A percentile compares a stretch with the other conserved stretches of the same genome.
These are phyloP conservation scores for Fagus crenata DNA, from an alignment of 306 rosid genomes.

Conservation along the genomic window DNA sequence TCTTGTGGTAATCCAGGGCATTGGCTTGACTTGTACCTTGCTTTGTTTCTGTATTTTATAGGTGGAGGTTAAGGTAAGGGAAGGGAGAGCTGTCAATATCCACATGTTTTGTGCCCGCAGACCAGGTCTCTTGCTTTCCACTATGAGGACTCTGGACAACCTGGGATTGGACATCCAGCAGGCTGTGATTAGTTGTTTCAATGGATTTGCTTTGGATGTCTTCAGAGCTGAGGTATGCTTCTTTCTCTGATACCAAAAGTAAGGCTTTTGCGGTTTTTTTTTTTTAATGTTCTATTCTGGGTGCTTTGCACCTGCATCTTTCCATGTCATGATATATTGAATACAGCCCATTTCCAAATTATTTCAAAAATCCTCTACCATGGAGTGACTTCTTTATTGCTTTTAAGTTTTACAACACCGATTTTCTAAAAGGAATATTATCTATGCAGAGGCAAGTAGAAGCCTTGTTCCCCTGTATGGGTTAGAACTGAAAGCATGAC, in stretches of 20 bases:
- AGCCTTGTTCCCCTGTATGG: background rate
- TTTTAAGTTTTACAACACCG: background rate
- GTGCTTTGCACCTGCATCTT: slow-evolving; percentile 7
- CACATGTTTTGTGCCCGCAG: slow-evolving; percentile 94
- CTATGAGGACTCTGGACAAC: slow-evolving; percentile 84
- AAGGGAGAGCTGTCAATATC: slow-evolving; percentile 93
- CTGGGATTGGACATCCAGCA: slow-evolving; percentile 96
- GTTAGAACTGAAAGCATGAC: background rate
- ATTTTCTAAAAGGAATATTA: too few species aligned
- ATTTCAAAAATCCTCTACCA: slow-evolving; percentile 7
- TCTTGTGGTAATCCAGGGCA: slow-evolving; percentile 16
- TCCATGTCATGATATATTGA: background rate
- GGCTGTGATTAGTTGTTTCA: slow-evolving; percentile 97
- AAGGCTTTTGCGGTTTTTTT: background rate
- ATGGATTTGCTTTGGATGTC: slow-evolving; percentile 92
- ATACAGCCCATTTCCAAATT: background rate
- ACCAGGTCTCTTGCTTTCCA: slow-evolving; percentile 88
- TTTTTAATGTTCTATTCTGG: background rate
- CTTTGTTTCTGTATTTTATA: slow-evolving; percentile 33
- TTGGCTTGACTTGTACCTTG: slow-evolving; percentile 13
- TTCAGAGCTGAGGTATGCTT: slow-evolving; percentile 87
- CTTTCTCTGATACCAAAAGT: slow-evolving; percentile 20
- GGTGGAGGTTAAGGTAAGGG: slow-evolving; percentile 90
- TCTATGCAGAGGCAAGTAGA: too few species aligned
- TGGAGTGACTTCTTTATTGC: slow-evolving; percentile 13